phyloP scores from a whole-genome alignment of 345 rosid species.

The Eucalyptus marginata region DNA sequence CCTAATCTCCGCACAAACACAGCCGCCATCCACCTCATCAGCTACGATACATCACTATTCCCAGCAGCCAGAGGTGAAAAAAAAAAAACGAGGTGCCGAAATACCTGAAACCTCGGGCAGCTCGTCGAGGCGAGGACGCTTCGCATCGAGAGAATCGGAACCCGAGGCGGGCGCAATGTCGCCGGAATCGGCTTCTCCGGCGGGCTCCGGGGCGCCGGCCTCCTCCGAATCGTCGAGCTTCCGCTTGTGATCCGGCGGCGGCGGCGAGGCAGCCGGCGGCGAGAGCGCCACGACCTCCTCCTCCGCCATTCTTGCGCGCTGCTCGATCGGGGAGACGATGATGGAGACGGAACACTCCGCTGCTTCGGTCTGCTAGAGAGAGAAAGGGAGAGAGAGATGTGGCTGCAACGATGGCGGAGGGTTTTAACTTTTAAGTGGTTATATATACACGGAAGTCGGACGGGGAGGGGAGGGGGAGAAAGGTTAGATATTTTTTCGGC shows the following conservation, averaged over 20 bases:
- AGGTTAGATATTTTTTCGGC: neutral
- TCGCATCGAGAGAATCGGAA: neutral
- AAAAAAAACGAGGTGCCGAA: neutral
- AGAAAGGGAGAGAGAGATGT: neutral
- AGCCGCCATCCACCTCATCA: neutral
- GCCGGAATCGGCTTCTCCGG: neutral
- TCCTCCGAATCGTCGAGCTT: neutral
- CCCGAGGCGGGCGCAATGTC: neutral
- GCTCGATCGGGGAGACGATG: neutral
- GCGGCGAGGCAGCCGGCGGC: neutral
- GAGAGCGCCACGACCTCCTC: neutral
- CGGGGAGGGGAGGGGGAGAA: neutral
- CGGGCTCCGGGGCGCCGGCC: neutral
- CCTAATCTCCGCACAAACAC: neutral
- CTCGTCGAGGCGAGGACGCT: neutral
- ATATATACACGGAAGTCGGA: neutral
- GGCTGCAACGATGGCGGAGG: neutral
- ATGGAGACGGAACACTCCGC: neutral
- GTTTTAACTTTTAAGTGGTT: neutral
- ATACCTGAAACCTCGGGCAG: neutral
- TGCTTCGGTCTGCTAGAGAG: neutral
- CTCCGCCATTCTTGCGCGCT: neutral
- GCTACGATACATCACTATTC: neutral
- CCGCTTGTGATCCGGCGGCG: neutral
- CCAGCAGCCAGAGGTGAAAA: neutral